These are phyloP conservation scores for Dactylellina haptotyla DNA, from an alignment of 2,329 filamentous ascomycete genomes.

Conservation along the genomic window DNA sequence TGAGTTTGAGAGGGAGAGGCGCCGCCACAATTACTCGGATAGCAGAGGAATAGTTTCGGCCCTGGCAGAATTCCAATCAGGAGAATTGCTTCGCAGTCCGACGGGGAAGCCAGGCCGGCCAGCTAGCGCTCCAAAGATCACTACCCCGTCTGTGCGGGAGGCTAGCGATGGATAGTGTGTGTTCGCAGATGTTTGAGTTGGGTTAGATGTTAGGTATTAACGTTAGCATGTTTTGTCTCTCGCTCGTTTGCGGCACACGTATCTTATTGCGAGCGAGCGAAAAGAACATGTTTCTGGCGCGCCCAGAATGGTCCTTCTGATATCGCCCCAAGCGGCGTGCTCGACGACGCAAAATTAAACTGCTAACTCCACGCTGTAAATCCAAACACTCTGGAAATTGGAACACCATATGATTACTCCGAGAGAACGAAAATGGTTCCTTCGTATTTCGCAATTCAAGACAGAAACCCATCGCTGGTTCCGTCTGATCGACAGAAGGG, in stretches of 20 bases:
- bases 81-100: conserved; percentile 13
- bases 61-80: conserved; percentile 39
- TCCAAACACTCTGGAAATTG: not conserved
- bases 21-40: conserved; percentile 18
- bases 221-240: conserved; percentile 27
- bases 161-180: conserved; percentile 20
- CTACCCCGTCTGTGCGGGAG: conserved; percentile 48
- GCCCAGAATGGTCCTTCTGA: not conserved
- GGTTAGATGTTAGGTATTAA: too few species aligned
- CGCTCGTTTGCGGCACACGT: conserved; percentile 37
- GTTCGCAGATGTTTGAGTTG: conserved; percentile 39
- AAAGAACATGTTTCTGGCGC: not conserved
- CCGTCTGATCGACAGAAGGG: conserved; percentile 40
- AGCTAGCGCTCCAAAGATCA: conserved; percentile 20
- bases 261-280: not conserved
- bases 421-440: not conserved
- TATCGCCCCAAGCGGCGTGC: not conserved
- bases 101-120: not conserved
- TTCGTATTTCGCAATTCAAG: not conserved
- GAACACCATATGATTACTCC: too few species aligned
- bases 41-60: conserved; percentile 25
- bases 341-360: not conserved
- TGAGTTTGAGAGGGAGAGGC: not conserved
- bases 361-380: too few species aligned
- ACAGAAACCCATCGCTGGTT: conserved; percentile 12